These are phyloP conservation scores for Warburgia ugandensis DNA, from an alignment of 164 flowering plant species.

Conservation along the genomic window DNA sequence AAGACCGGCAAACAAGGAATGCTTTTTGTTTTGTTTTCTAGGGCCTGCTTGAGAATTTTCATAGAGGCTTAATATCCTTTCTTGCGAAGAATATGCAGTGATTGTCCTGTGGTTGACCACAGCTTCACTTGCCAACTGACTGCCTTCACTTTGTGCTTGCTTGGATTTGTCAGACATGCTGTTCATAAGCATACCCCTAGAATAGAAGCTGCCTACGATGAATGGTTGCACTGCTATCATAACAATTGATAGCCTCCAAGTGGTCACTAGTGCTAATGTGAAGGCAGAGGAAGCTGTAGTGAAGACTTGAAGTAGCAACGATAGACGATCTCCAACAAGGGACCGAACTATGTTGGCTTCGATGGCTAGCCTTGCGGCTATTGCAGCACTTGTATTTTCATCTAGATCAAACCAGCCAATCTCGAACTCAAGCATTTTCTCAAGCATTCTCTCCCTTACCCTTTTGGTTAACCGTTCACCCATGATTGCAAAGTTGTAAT, in stretches of 20 bases:
- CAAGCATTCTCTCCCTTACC: too few species aligned
- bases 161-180: slow-evolving; percentile 28
- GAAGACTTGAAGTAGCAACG: slow-evolving; percentile 34
- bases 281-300: slow-evolving; percentile 31
- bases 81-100: slow-evolving; percentile 23
- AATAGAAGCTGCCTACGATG: slow-evolving; percentile 31
- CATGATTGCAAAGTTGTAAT: too few species aligned
- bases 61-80: slow-evolving; percentile 16
- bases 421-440: too few species aligned
- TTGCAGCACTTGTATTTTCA: too few species aligned
- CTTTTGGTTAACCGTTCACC: too few species aligned
- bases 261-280: slow-evolving; percentile 20
- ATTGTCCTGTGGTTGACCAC: slow-evolving; percentile 24
- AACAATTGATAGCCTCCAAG: slow-evolving; percentile 41
- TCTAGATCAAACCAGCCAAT: too few species aligned
- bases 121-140: slow-evolving; percentile 24
- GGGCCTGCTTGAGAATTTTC: slow-evolving; percentile 14
- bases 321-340: too few species aligned
- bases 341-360: too few species aligned
- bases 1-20: slow-evolving; percentile 22
- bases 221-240: slow-evolving; percentile 42
- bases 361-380: too few species aligned
- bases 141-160: slow-evolving; percentile 19
- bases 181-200: slow-evolving; percentile 31
- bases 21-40: slow-evolving; percentile 12